Evolutionary conservation across 805 yeast species (phyloP).

Genomic region (Candida hispaniensis): DNA sequence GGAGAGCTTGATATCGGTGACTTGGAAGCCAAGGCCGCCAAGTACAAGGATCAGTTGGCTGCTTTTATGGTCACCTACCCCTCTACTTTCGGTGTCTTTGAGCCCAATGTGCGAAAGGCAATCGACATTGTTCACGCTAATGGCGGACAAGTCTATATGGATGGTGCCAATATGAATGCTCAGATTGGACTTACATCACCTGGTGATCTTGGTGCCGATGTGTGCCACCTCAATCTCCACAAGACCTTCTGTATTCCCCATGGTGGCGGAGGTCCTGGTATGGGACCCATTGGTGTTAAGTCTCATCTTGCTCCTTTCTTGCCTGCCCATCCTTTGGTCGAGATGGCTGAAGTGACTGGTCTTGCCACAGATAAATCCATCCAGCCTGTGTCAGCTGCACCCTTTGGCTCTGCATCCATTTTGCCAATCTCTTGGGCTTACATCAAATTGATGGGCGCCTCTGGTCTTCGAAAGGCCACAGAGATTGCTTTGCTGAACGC

Average conservation of each 20-base stretch:
- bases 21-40: slow-evolving; percentile 57
- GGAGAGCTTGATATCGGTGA: slow-evolving; percentile 83
- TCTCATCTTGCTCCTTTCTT: slow-evolving; percentile 67
- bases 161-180: slow-evolving; percentile 99
- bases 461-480: slow-evolving; percentile 76
- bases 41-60: slow-evolving; percentile 62
- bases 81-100: slow-evolving; percentile 92
- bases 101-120: slow-evolving; percentile 78
- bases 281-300: slow-evolving; percentile 93
- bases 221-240: slow-evolving; percentile 92
- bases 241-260: slow-evolving; percentile 97
- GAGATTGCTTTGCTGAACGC: slow-evolving; percentile 89
- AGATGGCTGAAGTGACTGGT: slow-evolving; percentile 36
- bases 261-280: slow-evolving; percentile 99
- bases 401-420: slow-evolving; percentile 90
- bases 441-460: slow-evolving; percentile 85
- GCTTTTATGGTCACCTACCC: slow-evolving; percentile 97
- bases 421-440: slow-evolving; percentile 90
- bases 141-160: slow-evolving; percentile 95
- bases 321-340: slow-evolving; percentile 62
- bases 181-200: slow-evolving; percentile 97
- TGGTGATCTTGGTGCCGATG: slow-evolving; percentile 96
- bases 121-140: slow-evolving; percentile 70
- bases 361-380: slow-evolving; percentile 32
- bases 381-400: slow-evolving; percentile 79